Evolutionary conservation across 257 asterid species (phyloP).

Genomic region (Plectranthus barbatus): DNA sequence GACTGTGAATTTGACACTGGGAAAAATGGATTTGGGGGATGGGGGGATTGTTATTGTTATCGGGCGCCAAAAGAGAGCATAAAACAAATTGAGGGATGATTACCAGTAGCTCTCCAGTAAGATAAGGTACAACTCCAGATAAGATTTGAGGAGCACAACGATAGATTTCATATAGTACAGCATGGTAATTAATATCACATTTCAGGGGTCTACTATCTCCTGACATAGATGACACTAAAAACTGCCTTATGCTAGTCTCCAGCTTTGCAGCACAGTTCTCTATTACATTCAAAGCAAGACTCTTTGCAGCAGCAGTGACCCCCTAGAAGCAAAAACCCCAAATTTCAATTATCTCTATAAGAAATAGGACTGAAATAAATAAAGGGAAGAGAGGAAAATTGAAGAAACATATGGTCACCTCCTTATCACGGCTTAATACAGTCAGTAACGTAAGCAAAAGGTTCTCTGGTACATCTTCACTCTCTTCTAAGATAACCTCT

Average conservation of each 20-base stretch:
- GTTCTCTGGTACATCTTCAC: conserved; percentile 74
- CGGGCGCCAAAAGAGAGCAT: not conserved
- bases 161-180: conserved; percentile 68
- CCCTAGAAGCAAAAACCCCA: conserved; percentile 35
- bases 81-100: conserved; percentile 18
- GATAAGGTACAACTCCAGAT: conserved; percentile 82
- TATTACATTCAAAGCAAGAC: conserved; percentile 77
- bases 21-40: not conserved
- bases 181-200: conserved; percentile 50
- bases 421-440: conserved; percentile 56
- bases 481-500: conserved; percentile 77
- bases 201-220: conserved; percentile 59
- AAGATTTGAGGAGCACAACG: conserved; percentile 72
- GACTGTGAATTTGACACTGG: not conserved
- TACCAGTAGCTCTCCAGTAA: conserved; percentile 95
- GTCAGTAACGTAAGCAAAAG: conserved; percentile 58
- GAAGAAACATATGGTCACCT: conserved; percentile 30
- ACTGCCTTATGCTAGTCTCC: conserved; percentile 71
- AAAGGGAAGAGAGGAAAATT: not conserved
- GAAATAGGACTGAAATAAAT: not conserved
- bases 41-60: no score
- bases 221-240: conserved; percentile 75
- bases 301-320: conserved; percentile 55
- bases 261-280: conserved; percentile 66
- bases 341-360: not conserved